Evolutionary conservation across 1,284 basidiomycete genomes (phyloP).

Genomic region (Apiotrichum veenhuisii): DNA sequence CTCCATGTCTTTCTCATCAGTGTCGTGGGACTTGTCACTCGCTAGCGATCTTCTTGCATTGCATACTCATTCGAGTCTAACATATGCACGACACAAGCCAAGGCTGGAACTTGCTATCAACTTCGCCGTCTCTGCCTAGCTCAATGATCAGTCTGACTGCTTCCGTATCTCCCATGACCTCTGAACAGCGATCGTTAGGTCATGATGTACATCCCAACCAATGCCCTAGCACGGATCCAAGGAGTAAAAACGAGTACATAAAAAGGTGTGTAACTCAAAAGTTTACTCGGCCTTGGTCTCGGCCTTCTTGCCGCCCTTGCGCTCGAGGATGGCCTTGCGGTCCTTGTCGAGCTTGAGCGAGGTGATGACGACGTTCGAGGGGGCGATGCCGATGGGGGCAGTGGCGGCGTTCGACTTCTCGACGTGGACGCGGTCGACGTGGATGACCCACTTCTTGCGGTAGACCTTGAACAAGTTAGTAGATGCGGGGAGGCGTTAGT

Average conservation of each 20-base stretch:
- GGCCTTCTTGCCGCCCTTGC: conserved; percentile 51
- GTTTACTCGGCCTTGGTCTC: conserved; percentile 40
- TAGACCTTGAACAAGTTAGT: conserved; percentile 62
- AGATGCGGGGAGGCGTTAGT: conserved; percentile 4
- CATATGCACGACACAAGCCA: too few relatives aligned
- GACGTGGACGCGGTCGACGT: conserved; percentile 95
- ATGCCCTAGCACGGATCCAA: neutral
- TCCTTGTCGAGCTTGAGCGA: conserved; percentile 66
- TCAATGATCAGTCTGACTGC: too few relatives aligned
- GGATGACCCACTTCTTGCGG: conserved; percentile 99
- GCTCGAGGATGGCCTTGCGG: conserved; percentile 52
- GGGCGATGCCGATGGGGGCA: conserved; percentile 89
- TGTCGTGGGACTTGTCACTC: too few relatives aligned
- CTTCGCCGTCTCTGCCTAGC: too few relatives aligned
- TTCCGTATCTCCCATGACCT: too few relatives aligned
- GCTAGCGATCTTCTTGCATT: too few relatives aligned
- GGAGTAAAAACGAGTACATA: conserved; percentile 10
- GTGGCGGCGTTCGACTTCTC: conserved; percentile 98
- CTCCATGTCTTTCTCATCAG: too few relatives aligned
- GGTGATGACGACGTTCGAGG: conserved; percentile 94
- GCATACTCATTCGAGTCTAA: too few relatives aligned
- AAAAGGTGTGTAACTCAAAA: neutral
- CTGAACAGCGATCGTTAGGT: neutral
- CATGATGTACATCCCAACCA: conserved; percentile 21
- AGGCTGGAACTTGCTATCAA: too few relatives aligned